A percentile compares a stretch with the other conserved stretches of the same genome.
Evolutionary conservation across 441 rosid genomes (phyloP).

Genomic region (Cnidoscolus chayamansa): DNA sequence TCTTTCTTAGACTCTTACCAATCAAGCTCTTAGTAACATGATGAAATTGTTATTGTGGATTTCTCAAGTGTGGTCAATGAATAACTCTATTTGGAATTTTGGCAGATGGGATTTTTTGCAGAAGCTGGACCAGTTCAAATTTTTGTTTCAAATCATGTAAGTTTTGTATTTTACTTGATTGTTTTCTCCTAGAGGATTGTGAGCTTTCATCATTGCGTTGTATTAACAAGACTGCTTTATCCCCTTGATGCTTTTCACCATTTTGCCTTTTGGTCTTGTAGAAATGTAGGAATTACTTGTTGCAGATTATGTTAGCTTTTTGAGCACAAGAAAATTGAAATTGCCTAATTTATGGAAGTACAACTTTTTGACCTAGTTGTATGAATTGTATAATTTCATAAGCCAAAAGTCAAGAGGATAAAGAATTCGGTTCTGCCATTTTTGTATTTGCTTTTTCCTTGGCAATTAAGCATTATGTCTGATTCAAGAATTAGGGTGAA

Average conservation of each 20-base stretch:
- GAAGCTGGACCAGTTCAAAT: constrained; percentile 96
- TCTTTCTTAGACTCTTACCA: background rate
- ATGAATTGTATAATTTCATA: background rate
- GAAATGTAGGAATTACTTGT: background rate
- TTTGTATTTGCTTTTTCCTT: background rate
- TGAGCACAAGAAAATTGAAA: background rate
- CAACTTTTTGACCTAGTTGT: background rate
- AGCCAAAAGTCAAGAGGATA: background rate
- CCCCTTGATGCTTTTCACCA: background rate
- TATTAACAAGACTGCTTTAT: background rate
- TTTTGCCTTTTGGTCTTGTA: background rate
- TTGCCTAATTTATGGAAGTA: background rate
- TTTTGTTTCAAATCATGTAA: constrained; percentile 88
- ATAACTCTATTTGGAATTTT: constrained; percentile 5
- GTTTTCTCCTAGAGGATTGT: background rate
- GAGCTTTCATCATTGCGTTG: background rate
- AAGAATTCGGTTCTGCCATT: background rate
- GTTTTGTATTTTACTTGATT: constrained; percentile 22
- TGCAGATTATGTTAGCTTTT: background rate
- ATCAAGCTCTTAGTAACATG: background rate
- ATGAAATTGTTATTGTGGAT: background rate
- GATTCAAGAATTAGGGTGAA: background rate
- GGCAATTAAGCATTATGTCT: background rate
- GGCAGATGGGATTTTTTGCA: constrained; percentile 93
- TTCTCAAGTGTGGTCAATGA: background rate